Base-by-base conservation (phyloP, 2,329 filamentous ascomycete species). In the Fusarium nelsonii region DNA sequence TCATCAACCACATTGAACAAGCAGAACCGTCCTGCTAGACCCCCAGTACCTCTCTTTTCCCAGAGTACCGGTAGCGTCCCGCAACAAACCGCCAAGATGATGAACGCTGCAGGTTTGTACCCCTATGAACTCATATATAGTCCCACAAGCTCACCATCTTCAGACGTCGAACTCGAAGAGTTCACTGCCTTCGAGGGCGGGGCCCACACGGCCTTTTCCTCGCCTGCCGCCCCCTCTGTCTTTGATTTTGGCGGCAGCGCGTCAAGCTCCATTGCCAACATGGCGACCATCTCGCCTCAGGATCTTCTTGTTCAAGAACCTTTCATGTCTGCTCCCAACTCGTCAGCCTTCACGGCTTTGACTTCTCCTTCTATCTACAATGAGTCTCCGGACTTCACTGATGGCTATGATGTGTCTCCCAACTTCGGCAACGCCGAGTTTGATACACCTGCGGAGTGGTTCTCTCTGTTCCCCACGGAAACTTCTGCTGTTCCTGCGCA, bases 281-380 rank as follows among this genome's bases (percentile, higher is more conserved):
- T 88, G 76, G 87, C 86, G 73, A 97, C 94, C 41, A 87, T 97
- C 66, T 97, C 94, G 65, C 94, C 94, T 20, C 90, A 92, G 79
- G 93, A 97, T 75, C 84, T 97, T 70, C 82, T 91, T 71, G 84
- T 94, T 73, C 87, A 89, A 71, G 88, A 92, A 74, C 84, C 86
- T 62, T 88, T 89, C 75, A 84, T 88, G 76, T 97, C 93, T 66
- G 89, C 93, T 37, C 94, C 94, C 32, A 92, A 92, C 76, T 97
- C 94, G 3, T 86, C 90, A 46, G 90, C 92, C 34, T 89, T 96
- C 76, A 97, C 94, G 36, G 90, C 93, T 68, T 77, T 97, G 79
- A 97, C 93, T 59, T 96, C 94, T 63, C 94, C 94, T 44, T 92
- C 91, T n/a, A 84, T 89, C 59, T 90, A 89, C 74, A 87, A 92